Conservation (phyloP, 495 filamentous ascomycete genomes). For the Endocarpon pusillum region DNA sequence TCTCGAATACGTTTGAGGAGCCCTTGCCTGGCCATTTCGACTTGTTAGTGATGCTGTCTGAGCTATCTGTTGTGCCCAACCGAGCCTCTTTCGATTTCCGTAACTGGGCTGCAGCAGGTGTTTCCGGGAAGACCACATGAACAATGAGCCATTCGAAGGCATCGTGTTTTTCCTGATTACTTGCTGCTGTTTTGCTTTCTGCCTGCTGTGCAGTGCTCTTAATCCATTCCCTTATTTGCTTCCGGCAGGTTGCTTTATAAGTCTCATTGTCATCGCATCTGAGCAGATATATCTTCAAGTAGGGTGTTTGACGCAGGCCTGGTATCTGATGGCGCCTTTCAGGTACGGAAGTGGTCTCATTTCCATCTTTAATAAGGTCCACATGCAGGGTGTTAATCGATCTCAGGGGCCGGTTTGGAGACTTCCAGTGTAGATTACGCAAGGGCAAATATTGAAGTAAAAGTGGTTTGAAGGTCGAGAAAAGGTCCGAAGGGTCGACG, state of each 20-base stretch:
- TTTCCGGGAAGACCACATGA: constrained; percentile 74
- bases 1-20: constrained; percentile 70
- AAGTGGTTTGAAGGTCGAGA: constrained; percentile 58
- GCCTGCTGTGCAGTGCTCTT: constrained; percentile 47
- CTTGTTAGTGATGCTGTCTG: constrained; percentile 24
- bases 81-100: constrained; percentile 15
- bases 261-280: constrained; percentile 87
- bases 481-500: constrained; percentile 77
- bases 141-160: constrained; percentile 94
- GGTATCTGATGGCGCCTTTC: constrained; percentile 89
- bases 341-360: constrained; percentile 9
- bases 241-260: constrained; percentile 65
- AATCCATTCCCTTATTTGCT: constrained; percentile 79
- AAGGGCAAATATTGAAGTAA: constrained; percentile 68
- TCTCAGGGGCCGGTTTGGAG: constrained; percentile 70
- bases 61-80: constrained; percentile 9
- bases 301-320: constrained; percentile 81
- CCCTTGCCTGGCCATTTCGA: constrained; percentile 62
- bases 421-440: constrained; percentile 94
- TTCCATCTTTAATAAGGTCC: constrained; percentile 41
- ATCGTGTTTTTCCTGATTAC: constrained; percentile 65
- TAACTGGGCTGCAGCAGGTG: constrained; percentile 53
- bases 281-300: constrained; percentile 77
- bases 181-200: constrained; percentile 22
- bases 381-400: constrained; percentile 87